phyloP scores from a whole-genome alignment of 495 filamentous ascomycete genomes.

The Aspergillus campestris region DNA sequence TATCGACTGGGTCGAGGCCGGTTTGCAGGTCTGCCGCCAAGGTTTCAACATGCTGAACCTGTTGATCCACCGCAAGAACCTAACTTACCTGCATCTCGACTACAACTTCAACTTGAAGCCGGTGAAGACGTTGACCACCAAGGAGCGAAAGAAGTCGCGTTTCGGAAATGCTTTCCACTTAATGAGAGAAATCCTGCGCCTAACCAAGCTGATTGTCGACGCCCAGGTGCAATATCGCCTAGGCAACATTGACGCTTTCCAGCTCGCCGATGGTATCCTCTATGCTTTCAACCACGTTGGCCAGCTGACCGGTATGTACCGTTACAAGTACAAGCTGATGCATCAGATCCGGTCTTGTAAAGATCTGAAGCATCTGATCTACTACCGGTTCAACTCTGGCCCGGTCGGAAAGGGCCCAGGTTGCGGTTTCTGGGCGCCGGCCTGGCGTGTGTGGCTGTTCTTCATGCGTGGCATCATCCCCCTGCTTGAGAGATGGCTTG shows the following conservation, averaged over 20 bases:
- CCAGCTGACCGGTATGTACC: conserved; percentile 98
- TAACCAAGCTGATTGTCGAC: conserved; percentile 98
- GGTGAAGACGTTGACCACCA: conserved; percentile 96
- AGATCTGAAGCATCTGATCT: conserved; percentile 98
- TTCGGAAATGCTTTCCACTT: conserved; percentile 99
- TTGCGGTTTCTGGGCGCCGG: conserved; percentile 98
- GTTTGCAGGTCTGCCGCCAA: conserved; percentile 94
- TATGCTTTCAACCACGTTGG: conserved; percentile 99
- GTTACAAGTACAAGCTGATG: conserved; percentile 99
- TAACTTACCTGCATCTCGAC: conserved; percentile 97
- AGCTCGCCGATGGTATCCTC: conserved; percentile 94
- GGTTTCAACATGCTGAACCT: conserved; percentile 99
- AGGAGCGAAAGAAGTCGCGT: conserved; percentile 98
- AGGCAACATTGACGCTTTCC: conserved; percentile 98
- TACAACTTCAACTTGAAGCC: conserved; percentile 99
- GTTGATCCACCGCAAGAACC: conserved; percentile 95
- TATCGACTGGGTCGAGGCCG: conserved; percentile 99
- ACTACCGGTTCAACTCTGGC: conserved; percentile 98
- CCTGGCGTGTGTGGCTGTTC: conserved; percentile 99
- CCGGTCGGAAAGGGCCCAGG: conserved; percentile 97
- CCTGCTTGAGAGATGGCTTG: conserved; percentile 93
- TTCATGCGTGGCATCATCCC: conserved; percentile 99
- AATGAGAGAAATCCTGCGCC: conserved; percentile 95
- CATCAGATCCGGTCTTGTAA: conserved; percentile 99
- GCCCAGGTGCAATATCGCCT: conserved; percentile 97